Base-by-base conservation (phyloP, 192 early-diverging fungal genomes). In the Linnemannia hyalina region DNA sequence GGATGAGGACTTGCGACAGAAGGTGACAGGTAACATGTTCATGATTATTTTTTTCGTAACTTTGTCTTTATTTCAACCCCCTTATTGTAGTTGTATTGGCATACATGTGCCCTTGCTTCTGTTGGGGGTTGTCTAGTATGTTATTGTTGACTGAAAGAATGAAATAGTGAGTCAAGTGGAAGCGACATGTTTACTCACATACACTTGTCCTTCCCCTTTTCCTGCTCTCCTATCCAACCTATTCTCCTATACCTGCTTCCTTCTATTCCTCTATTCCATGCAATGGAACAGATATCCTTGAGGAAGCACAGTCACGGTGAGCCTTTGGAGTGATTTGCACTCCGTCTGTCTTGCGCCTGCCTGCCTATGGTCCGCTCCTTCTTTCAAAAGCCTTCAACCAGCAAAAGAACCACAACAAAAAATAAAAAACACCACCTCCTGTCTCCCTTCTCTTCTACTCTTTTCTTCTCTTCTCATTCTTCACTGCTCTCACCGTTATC, bases 1-100 rank as follows among this genome's bases (percentile, higher is more conserved):
- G 70, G 87, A 85, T 38, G 81, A 80, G 36, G 81, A 84, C 9
- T 2, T 88, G 36, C 72, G 77, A 20, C 79, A 88, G 74, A 73
- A 52, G 40, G 73, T 83, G 26, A 79, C 76, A 22, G 81, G 87
- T 88, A 88, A 54, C 20, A 68, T 46, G 52, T 3, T 18, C 69
- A 46, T 68, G 76, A n/a, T 16, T 9, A 20, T 40, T 42, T 72
- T 29, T 40, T 35, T 35, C 35, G 35, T 35, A 23, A 15, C 44
- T 73, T 5, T 32, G 42, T 32, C 44, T 26, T 47, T 73, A 44
- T 32, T 23, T 73, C 49, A 16, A 52, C 18, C 49, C 49, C 49
- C 18, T 52, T 47, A 38, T 46, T 40, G 41, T 40, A 46, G 71
- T 29, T 73, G 70, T n/a, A 7, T 40, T 38, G 36, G 5, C 42